Evolutionary conservation across 202 grass and related monocot genomes (phyloP), one percentile per base, ranked within the genome.

Genomic region (Panicum hallii): DNA sequence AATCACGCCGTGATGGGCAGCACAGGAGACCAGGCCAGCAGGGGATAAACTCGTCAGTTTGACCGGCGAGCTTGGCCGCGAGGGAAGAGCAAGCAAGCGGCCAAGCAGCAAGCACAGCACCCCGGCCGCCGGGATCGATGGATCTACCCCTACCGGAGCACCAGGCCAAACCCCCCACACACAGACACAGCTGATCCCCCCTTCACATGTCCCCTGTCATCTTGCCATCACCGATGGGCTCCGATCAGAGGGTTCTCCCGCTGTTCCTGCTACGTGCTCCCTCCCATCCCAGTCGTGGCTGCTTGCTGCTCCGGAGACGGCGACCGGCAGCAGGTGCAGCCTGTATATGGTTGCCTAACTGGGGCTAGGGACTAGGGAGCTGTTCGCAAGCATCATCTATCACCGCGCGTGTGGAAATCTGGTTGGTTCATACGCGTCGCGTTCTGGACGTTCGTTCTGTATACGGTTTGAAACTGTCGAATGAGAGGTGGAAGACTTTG

Each of bases 181-280:
- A 11, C 17, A 20, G 26, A 57, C 19, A 11, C 41, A 67, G 69
- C n/a, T 70, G 43, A 72, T 72, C 49, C 50, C 50, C 10, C 19
- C 52, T 49, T 28, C 85, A 67, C 78, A 50, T 70, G 85, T 82
- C 53, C 43, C 11, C 11, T 70, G 70, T 30, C 63, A 42, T 42
- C 5, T 85, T 20, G 56, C 49, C 36, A 65, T 83, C 70, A 42
- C 63, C 12, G 9, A 19, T 19, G 19, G 6, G 48, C 36, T 38
- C 36, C 36, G 36, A 46, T 48, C 47, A 48, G 47, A 10, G 10
- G 2, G 2, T 36, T 30, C 41, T 28, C 28, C 26, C 11, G 23
- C 26, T 66, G 32, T 48, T 48, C 68, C 13, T 32, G 32, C 32
- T 14, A 23, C n/a, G 67, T 15, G 26, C 42, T 12, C 0, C 32